Evolutionary conservation across 768 basidiomycete species (phyloP).

Genomic region (Suillus weaverae): DNA sequence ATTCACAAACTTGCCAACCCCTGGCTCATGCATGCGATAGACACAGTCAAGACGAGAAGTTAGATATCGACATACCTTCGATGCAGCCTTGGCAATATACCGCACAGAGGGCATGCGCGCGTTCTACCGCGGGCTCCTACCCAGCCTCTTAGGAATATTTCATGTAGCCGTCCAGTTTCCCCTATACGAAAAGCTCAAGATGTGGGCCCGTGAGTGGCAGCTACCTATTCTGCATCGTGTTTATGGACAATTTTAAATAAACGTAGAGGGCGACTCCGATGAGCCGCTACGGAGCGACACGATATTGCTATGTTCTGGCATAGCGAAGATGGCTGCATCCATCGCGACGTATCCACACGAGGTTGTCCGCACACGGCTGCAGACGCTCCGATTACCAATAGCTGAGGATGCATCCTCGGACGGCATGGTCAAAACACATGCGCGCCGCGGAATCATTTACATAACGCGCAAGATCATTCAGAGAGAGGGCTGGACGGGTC

Average conservation of each 20-base stretch:
- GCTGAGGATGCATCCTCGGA: conserved; percentile 58
- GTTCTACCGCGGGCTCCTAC: conserved; percentile 92
- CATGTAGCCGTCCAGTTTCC: conserved; percentile 99
- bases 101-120: conserved; percentile 81
- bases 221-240: conserved; percentile 13
- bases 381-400: conserved; percentile 76
- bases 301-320: conserved; percentile 89
- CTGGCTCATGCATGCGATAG: conserved; percentile 38
- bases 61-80: conserved; percentile 85
- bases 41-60: conserved; percentile 80
- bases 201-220: conserved; percentile 71
- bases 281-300: conserved; percentile 37
- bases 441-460: conserved; percentile 66
- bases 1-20: conserved; percentile 12
- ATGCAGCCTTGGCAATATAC: conserved; percentile 89
- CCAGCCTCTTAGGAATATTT: conserved; percentile 88
- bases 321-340: conserved; percentile 95
- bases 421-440: conserved; percentile 57
- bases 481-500: conserved; percentile 85
- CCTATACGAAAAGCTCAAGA: conserved; percentile 90
- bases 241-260: conserved; percentile 3
- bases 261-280: conserved; percentile 30
- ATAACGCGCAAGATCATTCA: conserved; percentile 70
- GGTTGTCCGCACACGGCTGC: conserved; percentile 95
- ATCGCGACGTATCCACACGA: conserved; percentile 98